Base-by-base conservation (phyloP, 306 rosid genomes). In the Cotoneaster glaucophyllus region DNA sequence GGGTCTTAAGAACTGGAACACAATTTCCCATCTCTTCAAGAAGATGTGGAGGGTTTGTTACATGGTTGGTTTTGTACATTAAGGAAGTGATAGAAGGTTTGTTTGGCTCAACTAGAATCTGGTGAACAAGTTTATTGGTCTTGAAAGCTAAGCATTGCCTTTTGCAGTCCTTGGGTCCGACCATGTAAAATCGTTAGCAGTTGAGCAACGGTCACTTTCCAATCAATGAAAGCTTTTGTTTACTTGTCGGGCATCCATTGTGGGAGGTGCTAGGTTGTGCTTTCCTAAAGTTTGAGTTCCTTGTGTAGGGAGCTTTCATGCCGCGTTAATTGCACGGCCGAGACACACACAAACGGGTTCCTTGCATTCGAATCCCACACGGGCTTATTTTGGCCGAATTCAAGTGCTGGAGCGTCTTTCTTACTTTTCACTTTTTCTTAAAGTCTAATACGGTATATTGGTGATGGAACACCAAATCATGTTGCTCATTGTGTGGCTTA, bases 111-210 rank as follows among this genome's bases (percentile, higher is more conserved):
- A 74, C 83, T 10, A 69, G 64, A 81, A 63, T 79, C 29, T 59
- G 66, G 68, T 71, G 70, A 62, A 69, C 64, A 48, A 57, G 78
- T 62, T 57, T 67, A 79, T 61, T 80, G 83, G 79, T 69, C 91
- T 84, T 87, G 77, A 82, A 87, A 84, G 87, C 81, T 26, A 87
- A 87, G 88, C 80, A 71, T 82, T 77, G 72, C 78, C 67, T 41
- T 67, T 58, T 50, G 73, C 64, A 54, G 52, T 4, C 21, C 39
- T 71, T 24, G 77, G 88, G 81, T 29, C 86, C 83, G 4, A 22
- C n/a, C 15, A 3, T 43, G 39, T 22, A 59, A 26, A 54, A n/a
- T 14, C 50, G 17, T 13, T 34, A 5, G 41, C 25, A 58, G 25
- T 64, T 59, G 41, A 73, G 54, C 67, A 39, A 25, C 77, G 21